A percentile compares a stretch with the other conserved stretches of the same genome.
Conservation (phyloP, 2,329 filamentous ascomycete species). For the Aspergillus sp. region DNA sequence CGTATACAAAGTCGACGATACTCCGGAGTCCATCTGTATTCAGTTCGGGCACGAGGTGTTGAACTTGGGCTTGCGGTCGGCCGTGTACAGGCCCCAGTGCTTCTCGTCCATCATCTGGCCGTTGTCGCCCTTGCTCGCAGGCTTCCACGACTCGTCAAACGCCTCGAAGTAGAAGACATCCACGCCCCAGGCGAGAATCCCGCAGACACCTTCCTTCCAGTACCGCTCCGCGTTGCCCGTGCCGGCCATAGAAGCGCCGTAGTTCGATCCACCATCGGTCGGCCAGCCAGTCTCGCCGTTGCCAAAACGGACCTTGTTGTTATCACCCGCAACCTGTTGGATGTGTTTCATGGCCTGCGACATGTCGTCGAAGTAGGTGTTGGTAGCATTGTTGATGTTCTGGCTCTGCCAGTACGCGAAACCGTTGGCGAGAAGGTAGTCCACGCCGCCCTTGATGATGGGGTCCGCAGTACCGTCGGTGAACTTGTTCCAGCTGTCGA, state of each 20-base stretch:
- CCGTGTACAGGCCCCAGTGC: constrained; percentile 61
- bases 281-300: constrained; percentile 64
- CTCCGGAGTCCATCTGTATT: too few species aligned
- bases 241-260: constrained; percentile 53
- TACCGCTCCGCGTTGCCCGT: constrained; percentile 52
- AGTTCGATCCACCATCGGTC: constrained; percentile 52
- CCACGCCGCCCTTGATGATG: constrained; percentile 52
- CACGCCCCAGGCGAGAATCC: constrained; percentile 55
- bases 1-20: too few species aligned
- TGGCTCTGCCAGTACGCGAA: constrained; percentile 67
- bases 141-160: constrained; percentile 67
- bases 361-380: constrained; percentile 61
- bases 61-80: constrained; percentile 52
- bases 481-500: constrained; percentile 66
- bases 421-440: constrained; percentile 58
- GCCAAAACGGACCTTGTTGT: constrained; percentile 54
- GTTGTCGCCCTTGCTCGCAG: constrained; percentile 53
- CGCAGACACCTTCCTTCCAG: constrained; percentile 56
- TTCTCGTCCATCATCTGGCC: constrained; percentile 56
- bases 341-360: constrained; percentile 56
- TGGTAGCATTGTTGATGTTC: constrained; percentile 49
- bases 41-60: constrained; percentile 36
- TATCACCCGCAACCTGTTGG: constrained; percentile 48
- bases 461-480: constrained; percentile 60
- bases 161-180: constrained; percentile 69